Evolutionary conservation across 2,329 filamentous ascomycete genomes (phyloP).

Genomic region (Saccharata proteae): DNA sequence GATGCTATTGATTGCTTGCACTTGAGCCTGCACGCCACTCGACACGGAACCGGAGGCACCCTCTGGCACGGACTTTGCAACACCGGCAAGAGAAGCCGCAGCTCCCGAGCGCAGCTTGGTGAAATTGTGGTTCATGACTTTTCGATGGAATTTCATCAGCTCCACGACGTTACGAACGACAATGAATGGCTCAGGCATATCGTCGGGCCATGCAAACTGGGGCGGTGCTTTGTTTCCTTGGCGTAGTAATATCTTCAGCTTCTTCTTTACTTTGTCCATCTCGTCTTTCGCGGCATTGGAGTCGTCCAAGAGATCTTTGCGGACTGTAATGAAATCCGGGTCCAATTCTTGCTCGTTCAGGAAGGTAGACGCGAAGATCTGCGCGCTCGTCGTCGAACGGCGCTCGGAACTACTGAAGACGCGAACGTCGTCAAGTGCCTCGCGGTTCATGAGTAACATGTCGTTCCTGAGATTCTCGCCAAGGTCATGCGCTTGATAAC

Average conservation of each 20-base stretch:
- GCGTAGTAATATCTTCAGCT: conserved; percentile 81
- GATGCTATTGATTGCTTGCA: conserved; percentile 37
- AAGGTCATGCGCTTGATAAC: conserved; percentile 91
- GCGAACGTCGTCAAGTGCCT: conserved; percentile 81
- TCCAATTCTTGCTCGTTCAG: conserved; percentile 75
- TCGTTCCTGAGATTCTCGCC: conserved; percentile 95
- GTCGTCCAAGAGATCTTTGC: conserved; percentile 91
- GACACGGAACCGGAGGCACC: conserved; percentile 18
- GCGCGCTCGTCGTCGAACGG: conserved; percentile 86
- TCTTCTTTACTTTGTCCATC: conserved; percentile 99
- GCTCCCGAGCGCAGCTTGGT: conserved; percentile 60
- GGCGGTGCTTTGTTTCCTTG: conserved; percentile 88
- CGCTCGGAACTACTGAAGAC: conserved; percentile 95
- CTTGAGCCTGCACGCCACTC: conserved; percentile 16
- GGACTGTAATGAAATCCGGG: conserved; percentile 75
- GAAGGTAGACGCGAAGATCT: conserved; percentile 90
- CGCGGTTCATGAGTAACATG: conserved; percentile 79
- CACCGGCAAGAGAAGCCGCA: conserved; percentile 46
- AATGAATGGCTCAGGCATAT: conserved; percentile 86
- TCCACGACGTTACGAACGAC: conserved; percentile 88
- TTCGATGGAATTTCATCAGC: conserved; percentile 93
- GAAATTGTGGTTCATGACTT: conserved; percentile 92
- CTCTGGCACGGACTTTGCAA: conserved; percentile 1
- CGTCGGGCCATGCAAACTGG: conserved; percentile 96
- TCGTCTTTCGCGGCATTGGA: conserved; percentile 98